phyloP scores from a whole-genome alignment of 2,329 filamentous ascomycete species.

The Falciphora oryzae region DNA sequence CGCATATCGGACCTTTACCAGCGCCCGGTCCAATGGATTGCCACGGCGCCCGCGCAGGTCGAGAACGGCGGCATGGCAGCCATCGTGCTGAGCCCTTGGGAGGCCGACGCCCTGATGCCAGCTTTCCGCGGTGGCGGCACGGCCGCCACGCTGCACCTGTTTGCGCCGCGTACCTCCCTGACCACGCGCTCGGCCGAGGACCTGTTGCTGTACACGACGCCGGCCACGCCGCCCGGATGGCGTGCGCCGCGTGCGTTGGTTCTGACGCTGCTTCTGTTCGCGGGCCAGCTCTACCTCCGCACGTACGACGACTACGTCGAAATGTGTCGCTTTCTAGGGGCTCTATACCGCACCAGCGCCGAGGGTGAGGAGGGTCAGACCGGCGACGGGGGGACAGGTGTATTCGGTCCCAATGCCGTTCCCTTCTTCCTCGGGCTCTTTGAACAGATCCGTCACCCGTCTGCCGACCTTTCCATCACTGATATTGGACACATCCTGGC shows the following conservation, averaged over 20 bases:
- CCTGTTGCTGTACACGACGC: conserved; percentile 37
- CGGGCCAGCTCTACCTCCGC: conserved; percentile 59
- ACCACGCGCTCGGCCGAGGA: conserved; percentile 34
- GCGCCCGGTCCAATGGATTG: conserved; percentile 49
- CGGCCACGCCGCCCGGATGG: conserved; percentile 15
- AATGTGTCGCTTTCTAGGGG: conserved; percentile 45
- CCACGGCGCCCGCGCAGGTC: conserved; percentile 26
- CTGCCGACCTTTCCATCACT: too few relatives aligned
- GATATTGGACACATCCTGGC: too few relatives aligned
- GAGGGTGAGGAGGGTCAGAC: too few relatives aligned
- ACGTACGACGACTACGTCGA: conserved; percentile 47
- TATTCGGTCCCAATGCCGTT: too few relatives aligned
- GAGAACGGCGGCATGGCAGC: conserved; percentile 6
- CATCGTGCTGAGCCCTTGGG: conserved; percentile 54
- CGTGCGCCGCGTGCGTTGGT: conserved; percentile 23
- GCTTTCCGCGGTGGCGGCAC: conserved; percentile 27
- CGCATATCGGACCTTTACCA: conserved; percentile 39
- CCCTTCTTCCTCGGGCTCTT: too few relatives aligned
- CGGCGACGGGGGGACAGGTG: too few relatives aligned
- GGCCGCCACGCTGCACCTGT: conserved; percentile 42
- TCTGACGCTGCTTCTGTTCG: conserved; percentile 56
- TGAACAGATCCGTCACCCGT: too few relatives aligned
- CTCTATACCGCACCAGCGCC: too few relatives aligned
- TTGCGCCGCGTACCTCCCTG: conserved; percentile 38
- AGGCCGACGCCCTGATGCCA: conserved; percentile 47